phyloP scores from a whole-genome alignment of 2,329 filamentous ascomycete species.

The Curvularia sp. region DNA sequence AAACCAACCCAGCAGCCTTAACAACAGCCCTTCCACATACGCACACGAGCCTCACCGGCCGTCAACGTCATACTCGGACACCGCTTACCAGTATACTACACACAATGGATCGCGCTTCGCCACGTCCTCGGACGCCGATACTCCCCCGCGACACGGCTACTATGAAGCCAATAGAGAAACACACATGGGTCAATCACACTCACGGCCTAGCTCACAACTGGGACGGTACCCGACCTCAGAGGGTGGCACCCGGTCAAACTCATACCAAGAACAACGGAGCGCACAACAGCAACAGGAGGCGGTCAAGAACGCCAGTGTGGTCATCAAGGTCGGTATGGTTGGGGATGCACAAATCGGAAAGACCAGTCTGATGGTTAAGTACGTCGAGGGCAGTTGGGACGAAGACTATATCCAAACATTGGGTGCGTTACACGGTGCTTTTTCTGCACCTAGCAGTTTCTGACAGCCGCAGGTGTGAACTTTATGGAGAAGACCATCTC shows the following conservation, averaged over 20 bases:
- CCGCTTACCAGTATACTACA: conserved; percentile 52
- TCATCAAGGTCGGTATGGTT: conserved; percentile 99
- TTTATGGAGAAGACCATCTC: conserved; percentile 99
- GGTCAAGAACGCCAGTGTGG: conserved; percentile 70
- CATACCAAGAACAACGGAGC: conserved; percentile 59
- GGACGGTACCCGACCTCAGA: conserved; percentile 59
- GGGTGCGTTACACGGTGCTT: conserved; percentile 58
- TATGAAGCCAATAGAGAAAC: conserved; percentile 45
- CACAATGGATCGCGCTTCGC: conserved; percentile 52
- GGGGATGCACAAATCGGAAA: conserved; percentile 99
- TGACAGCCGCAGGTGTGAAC: conserved; percentile 75
- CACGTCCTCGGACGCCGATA: conserved; percentile 58
- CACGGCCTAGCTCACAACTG: conserved; percentile 60
- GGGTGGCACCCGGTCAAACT: conserved; percentile 41
- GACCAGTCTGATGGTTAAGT: conserved; percentile 99
- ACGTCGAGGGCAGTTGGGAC: conserved; percentile 99
- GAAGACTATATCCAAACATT: conserved; percentile 99
- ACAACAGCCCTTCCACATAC: conserved; percentile 36
- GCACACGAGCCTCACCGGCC: conserved; percentile 58
- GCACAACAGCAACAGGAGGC: conserved; percentile 49
- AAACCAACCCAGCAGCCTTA: conserved; percentile 33
- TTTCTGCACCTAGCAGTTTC: conserved; percentile 7
- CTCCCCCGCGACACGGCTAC: conserved; percentile 47
- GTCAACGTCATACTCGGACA: conserved; percentile 63
- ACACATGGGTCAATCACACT: conserved; percentile 49